phyloP scores from a whole-genome alignment of 805 yeast genomes.

The Maudiozyma saulgeensis region DNA sequence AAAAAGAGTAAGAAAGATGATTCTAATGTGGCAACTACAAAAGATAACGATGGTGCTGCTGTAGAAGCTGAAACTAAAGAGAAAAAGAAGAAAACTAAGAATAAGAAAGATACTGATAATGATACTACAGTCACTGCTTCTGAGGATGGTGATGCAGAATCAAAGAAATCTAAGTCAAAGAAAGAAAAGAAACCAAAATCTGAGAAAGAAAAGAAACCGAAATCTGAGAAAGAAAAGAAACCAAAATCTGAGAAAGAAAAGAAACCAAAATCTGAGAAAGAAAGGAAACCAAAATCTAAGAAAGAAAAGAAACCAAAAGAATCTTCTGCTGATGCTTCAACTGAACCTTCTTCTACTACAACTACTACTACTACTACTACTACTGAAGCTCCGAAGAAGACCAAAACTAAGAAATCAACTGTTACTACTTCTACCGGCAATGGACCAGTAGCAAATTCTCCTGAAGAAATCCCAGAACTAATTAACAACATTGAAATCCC shows the following conservation, averaged over 20 bases:
- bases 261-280: not conserved
- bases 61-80: constrained; percentile 1
- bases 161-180: not conserved
- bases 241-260: not conserved
- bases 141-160: not conserved
- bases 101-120: not conserved
- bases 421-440: not conserved
- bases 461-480: not conserved
- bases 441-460: not conserved
- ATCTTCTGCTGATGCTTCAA: not conserved
- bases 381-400: not conserved
- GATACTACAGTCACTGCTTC: not conserved
- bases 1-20: not conserved
- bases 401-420: not conserved
- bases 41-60: not conserved
- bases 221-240: not conserved
- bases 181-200: not conserved
- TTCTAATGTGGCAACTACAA: not conserved
- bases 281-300: constrained; percentile 1
- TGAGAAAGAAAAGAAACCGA: constrained; percentile 1
- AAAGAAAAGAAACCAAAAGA: not conserved
- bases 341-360: not conserved
- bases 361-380: not conserved
- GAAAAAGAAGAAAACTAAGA: constrained; percentile 2
- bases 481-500: constrained; percentile 3